Percentiles rank a stretch among this genome's conserved stretches.
Evolutionary conservation across 2,329 filamentous ascomycete species (phyloP).

Genomic region (Alternaria ventricosa): DNA sequence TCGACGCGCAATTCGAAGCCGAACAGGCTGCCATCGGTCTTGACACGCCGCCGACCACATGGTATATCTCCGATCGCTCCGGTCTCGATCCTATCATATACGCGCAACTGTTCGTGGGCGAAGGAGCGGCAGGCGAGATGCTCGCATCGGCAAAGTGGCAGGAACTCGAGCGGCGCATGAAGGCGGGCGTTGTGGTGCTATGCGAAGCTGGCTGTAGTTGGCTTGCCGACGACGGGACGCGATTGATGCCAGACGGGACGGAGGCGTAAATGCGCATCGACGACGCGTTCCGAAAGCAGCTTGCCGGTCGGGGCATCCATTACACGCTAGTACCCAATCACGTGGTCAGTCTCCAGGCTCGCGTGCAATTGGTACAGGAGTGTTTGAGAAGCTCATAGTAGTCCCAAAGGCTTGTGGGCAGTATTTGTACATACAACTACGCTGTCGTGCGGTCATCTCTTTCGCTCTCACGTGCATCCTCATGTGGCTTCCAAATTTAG

Average conservation of each 20-base stretch:
- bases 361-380: neutral
- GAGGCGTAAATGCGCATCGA: slow-evolving; percentile 39
- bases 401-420: neutral
- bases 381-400: neutral
- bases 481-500: neutral
- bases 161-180: slow-evolving; percentile 45
- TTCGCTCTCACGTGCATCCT: neutral
- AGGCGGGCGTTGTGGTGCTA: slow-evolving; percentile 43
- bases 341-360: neutral
- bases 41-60: slow-evolving; percentile 9
- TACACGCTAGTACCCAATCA: slow-evolving; percentile 18
- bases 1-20: slow-evolving; percentile 44
- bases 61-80: slow-evolving; percentile 55
- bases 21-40: slow-evolving; percentile 27
- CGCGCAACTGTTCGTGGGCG: slow-evolving; percentile 40
- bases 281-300: slow-evolving; percentile 24
- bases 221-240: slow-evolving; percentile 49
- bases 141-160: slow-evolving; percentile 35
- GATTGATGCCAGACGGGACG: slow-evolving; percentile 40
- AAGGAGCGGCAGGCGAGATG: slow-evolving; percentile 30
- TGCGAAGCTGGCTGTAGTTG: slow-evolving; percentile 49
- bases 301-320: slow-evolving; percentile 24
- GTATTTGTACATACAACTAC: neutral
- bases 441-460: neutral
- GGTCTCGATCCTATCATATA: slow-evolving; percentile 54